Conservation (phyloP, 805 yeast species). For the Metschnikowia lunata region DNA sequence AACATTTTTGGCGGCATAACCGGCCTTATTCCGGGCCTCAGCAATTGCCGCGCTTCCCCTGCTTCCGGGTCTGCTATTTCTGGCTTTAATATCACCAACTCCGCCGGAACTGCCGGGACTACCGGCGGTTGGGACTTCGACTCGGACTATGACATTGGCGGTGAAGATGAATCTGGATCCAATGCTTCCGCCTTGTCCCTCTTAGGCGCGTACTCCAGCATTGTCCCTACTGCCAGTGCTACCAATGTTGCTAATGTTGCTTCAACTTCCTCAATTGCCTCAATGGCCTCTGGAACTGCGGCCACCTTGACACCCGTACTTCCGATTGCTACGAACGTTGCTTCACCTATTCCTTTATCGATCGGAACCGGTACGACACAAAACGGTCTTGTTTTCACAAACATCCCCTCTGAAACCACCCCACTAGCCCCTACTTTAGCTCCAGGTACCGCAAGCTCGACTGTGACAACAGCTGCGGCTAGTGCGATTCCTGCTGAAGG, state of each 20-base stretch:
- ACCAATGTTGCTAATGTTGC: not conserved
- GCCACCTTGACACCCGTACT: not conserved
- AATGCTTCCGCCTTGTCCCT: too few relatives aligned
- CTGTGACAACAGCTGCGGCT: not conserved
- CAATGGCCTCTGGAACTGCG: not conserved
- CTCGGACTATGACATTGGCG: too few relatives aligned
- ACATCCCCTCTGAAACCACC: not conserved
- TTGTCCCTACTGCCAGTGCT: not conserved
- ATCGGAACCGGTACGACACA: not conserved
- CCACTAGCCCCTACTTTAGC: not conserved
- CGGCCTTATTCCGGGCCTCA: too few relatives aligned
- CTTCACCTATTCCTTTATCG: not conserved
- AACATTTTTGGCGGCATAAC: not conserved
- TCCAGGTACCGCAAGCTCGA: not conserved
- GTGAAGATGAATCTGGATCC: too few relatives aligned
- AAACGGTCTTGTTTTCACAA: not conserved
- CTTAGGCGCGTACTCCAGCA: not conserved
- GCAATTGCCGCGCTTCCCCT: too few relatives aligned
- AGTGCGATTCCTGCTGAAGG: conserved; percentile 10
- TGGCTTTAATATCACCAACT: not conserved
- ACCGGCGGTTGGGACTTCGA: too few relatives aligned
- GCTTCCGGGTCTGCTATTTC: not conserved
- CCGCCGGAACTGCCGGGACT: not conserved
- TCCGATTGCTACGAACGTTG: not conserved
- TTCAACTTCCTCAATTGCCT: not conserved